Base-by-base conservation (phyloP, 352 stramenopile species). In the Pythium oligandrum region DNA sequence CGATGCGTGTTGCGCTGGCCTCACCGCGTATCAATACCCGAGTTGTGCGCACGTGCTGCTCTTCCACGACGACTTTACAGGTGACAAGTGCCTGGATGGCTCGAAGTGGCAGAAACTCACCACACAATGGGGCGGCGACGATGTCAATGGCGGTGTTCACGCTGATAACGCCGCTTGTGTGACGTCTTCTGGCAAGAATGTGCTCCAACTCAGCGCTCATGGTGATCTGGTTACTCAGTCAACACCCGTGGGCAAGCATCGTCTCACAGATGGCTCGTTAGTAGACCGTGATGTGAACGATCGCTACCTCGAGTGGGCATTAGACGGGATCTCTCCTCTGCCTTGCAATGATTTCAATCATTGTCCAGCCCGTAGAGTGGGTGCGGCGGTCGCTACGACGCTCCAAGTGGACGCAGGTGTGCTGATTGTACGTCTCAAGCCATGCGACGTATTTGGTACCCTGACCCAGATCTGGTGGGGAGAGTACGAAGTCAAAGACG, bases 391-490 rank as follows among this genome's bases (percentile, higher is more conserved):
- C 3, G 67, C 68, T n/a, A 80, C 73, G 3, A 63, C 62, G 0
- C 48, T 83, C 0, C 3, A 61, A 32, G 53, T 71, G 8, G 78
- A 86, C 44, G 67, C 76, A 3, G 79, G 76, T 7, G 70, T 90
- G 5, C 55, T 83, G 33, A 48, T 78, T 6, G 47, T 90, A 30
- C 64, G 60, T 1, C 50, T 90, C 3, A 73, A 78, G 48, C 66
- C 79, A 0, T 90, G 79, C 40, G 44, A 59, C 7, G 54, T 57
- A 3, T 86, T 86, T 48, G 79, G 79, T 1, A 82, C 75, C 0
- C 54, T 83, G 4, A 87, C 79, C 0, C 75, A 90, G 46, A 53
- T 86, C 32, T 88, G 79, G 75, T 85, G 73, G 73, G 71, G 73
- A 1, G 58, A 69, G 33, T 78, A 78, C 35, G 61, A 79, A 47